Base-by-base conservation (phyloP, 192 early-diverging fungal genomes). In the Dimargaris cristalligena region DNA sequence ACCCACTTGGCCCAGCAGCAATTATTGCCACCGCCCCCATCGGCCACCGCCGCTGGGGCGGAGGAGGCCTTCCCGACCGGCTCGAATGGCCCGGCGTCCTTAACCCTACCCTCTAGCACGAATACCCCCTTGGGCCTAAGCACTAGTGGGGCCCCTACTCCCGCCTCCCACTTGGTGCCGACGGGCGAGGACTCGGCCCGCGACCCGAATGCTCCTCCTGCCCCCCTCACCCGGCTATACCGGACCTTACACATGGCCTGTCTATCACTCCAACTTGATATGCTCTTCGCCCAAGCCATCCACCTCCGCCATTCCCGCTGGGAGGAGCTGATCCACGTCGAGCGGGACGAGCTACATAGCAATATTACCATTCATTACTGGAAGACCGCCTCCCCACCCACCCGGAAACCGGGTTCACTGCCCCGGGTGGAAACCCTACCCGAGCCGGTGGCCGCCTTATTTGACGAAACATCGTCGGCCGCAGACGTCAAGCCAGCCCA, bases 171-270 rank as follows among this genome's bases (percentile, higher is more conserved):
- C n/a, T n/a, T n/a, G n/a, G n/a, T n/a, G n/a, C n/a, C n/a, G n/a
- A n/a, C n/a, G n/a, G n/a, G n/a, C 25, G 35, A 22, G 18, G 50
- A 29, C 16, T 11, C 44, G 22, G 44, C 50, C 22, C 20, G 8
- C n/a, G 34, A 38, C 23, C 18, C 52, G 14, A 44, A 50, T 11
- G 52, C 69, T 0, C 62, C 65, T 8, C 73, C 76, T 32, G 75
- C 81, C 14, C 82, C 84, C 28, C 75, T 91, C 28, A 74, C 84
- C 2, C 76, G 74, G 33, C 67, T 91, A 33, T 88, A 88, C 58
- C 81, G 87, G 60, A 85, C 83, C 69, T 49, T 91, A 56, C 83
- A 88, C 44, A 68, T 72, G 33, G 75, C 85, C 23, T 76, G 80
- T 41, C 68, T 83, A 18, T 81, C 76, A 9, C 69, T 84, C 25